Evolutionary conservation across 106 monocot genomes (phyloP).

Genomic region (Dendrobium officinale): DNA sequence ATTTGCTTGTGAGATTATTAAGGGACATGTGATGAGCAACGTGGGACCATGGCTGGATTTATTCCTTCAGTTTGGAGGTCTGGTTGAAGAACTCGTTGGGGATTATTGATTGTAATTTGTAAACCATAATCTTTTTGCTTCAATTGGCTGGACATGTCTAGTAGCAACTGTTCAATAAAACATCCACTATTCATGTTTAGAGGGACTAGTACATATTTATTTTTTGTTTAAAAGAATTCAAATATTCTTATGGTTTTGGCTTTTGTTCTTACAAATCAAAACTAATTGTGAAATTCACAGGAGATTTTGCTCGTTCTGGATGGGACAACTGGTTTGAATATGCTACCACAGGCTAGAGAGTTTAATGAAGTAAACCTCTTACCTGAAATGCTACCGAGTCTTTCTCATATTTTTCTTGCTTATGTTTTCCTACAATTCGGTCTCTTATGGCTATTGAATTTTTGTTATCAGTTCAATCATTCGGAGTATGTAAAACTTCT

Average conservation of each 20-base stretch:
- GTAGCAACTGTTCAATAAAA: not conserved
- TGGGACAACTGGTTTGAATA: conserved; percentile 92
- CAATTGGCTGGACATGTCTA: not conserved
- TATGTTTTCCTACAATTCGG: no score
- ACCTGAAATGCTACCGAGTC: not conserved
- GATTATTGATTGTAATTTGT: not conserved
- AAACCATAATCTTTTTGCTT: not conserved
- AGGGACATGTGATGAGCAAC: not conserved
- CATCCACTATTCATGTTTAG: not conserved
- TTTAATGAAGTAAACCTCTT: conserved; percentile 78
- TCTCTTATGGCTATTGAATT: no score
- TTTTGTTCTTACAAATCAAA: not conserved
- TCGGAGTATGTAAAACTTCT: no score
- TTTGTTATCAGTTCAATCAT: no score
- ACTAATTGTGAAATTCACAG: conserved; percentile 21
- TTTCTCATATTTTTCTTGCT: no score
- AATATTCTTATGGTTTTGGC: not conserved
- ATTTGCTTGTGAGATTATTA: not conserved
- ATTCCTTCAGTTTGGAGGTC: not conserved
- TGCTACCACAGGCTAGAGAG: conserved; percentile 96
- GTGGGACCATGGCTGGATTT: not conserved
- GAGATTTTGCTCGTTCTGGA: conserved; percentile 90
- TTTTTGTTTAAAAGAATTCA: not conserved
- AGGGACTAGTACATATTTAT: not conserved
- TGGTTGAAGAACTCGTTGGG: not conserved